These are phyloP conservation scores for Apiospora arundinis DNA, from an alignment of 2,329 filamentous ascomycete species.

Conservation along the genomic window DNA sequence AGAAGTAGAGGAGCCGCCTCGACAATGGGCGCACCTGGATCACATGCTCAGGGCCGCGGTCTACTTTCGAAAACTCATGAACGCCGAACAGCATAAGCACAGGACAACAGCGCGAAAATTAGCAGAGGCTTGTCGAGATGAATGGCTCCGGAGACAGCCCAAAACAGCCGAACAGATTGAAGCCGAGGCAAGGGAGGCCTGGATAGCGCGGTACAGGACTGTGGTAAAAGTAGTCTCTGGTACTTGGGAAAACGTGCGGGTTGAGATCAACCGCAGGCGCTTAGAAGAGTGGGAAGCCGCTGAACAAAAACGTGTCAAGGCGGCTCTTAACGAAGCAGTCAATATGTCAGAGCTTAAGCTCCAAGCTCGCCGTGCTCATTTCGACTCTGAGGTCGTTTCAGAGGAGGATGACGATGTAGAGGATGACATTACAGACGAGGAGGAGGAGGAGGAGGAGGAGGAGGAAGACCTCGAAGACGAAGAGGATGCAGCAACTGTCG, in stretches of 20 bases:
- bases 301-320: slow-evolving; percentile 68
- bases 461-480: slow-evolving; percentile 56
- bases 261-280: slow-evolving; percentile 65
- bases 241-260: slow-evolving; percentile 70
- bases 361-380: slow-evolving; percentile 62
- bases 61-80: slow-evolving; percentile 81
- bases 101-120: slow-evolving; percentile 77
- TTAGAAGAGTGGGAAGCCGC: slow-evolving; percentile 69
- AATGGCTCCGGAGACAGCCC: slow-evolving; percentile 75
- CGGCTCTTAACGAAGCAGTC: slow-evolving; percentile 75
- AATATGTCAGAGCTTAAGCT: slow-evolving; percentile 74
- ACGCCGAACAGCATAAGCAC: slow-evolving; percentile 80
- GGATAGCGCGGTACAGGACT: slow-evolving; percentile 72
- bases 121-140: slow-evolving; percentile 78
- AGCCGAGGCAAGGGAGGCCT: slow-evolving; percentile 73
- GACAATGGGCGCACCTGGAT: slow-evolving; percentile 86
- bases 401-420: slow-evolving; percentile 47
- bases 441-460: slow-evolving; percentile 53
- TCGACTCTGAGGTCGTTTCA: slow-evolving; percentile 58
- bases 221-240: slow-evolving; percentile 65
- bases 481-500: slow-evolving; percentile 49
- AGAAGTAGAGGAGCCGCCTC: slow-evolving; percentile 72
- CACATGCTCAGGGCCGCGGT: slow-evolving; percentile 81
- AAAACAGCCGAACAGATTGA: slow-evolving; percentile 83
- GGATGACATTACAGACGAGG: slow-evolving; percentile 50